Base-by-base conservation (phyloP, 73 alveolate genomes). In the Paramecium caudatum region DNA sequence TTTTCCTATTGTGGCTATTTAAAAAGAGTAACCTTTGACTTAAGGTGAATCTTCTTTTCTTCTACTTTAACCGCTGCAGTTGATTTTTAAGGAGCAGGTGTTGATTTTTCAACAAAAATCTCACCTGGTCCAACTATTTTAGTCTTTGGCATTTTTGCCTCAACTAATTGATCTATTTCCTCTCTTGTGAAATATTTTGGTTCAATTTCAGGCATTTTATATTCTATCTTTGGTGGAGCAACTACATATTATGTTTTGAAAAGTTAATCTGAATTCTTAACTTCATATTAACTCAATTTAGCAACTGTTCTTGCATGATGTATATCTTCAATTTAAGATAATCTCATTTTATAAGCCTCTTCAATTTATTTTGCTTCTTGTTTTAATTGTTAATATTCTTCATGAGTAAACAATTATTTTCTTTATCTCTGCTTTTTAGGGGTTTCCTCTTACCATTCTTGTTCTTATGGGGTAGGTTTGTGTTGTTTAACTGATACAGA, bases 281-380 rank as follows among this genome's bases (percentile, higher is more conserved):
- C 19, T 33, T 30, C 83, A 15, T 65, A 65, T 33, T 36, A 30
- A 3, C 50, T 65, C 19, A 1, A 30, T 65, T 65, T 65, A 2
- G 47, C 27, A n/a, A 65, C 39, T 4, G 39, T 33, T 10, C 39
- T 65, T 36, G 49, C 49, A 17, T 49, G 27, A 65, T 65, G 49
- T 4, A 33, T 36, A 10, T 65, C 83, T 10, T 65, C 83, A 13
- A 65, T 65, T 33, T 33, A 10, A 17, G 27, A 4, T n/a, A n/a
- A 25, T 65, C 83, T 65, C 49, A 65, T 2, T 10, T 27, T 65
- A 65, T 65, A 65, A 9, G 47, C 49, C 39, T 65, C 83, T 36
- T 65, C 83, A 10, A 65, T 65, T 23, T 65, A 25, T 65, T 65
- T 65, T 25, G 83, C 83, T n/a, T 65, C 83, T 3, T 65, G 50